Conservation (phyloP, 2,329 filamentous ascomycete genomes). For the Rachicladosporium sp. region DNA sequence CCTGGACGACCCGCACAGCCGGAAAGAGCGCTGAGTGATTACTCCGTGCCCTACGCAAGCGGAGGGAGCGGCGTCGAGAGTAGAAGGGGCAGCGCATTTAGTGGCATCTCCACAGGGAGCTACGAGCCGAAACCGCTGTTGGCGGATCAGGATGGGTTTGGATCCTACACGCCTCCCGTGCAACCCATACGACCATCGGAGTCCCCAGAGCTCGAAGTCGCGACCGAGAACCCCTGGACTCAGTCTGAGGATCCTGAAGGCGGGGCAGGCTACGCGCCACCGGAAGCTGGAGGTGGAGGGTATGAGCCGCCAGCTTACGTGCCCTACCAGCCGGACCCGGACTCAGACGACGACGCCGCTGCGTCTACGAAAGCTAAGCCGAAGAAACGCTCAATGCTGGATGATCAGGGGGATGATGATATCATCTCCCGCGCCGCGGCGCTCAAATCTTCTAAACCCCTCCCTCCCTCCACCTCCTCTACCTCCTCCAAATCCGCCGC, state of each 20-base stretch:
- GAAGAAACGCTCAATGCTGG: conserved; percentile 67
- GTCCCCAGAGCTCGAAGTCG: neutral
- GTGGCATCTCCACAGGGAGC: conserved; percentile 9
- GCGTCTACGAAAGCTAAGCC: conserved; percentile 31
- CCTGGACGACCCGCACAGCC: conserved; percentile 11
- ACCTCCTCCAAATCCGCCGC: conserved; percentile 18
- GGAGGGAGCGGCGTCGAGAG: conserved; percentile 1
- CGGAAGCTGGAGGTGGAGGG: conserved; percentile 2
- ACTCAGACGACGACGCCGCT: conserved; percentile 37
- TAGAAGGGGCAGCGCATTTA: conserved; percentile 2
- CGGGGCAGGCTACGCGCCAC: conserved; percentile 4
- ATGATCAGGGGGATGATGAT: conserved; percentile 60
- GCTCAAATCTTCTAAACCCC: conserved; percentile 24
- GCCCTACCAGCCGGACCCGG: conserved; percentile 40
- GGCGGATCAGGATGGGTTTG: conserved; percentile 13
- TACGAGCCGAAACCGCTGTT: conserved; percentile 20
- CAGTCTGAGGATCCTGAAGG: conserved; percentile 1
- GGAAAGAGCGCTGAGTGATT: conserved; percentile 17
- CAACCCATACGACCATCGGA: neutral
- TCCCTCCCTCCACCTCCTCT: conserved; percentile 46
- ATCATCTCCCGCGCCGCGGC: conserved; percentile 33
- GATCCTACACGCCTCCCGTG: neutral
- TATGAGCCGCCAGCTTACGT: conserved; percentile 38
- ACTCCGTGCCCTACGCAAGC: conserved; percentile 14
- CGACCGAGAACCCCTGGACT: neutral